Conservation (phyloP, 805 yeast species). For the Pichia kluyveri region DNA sequence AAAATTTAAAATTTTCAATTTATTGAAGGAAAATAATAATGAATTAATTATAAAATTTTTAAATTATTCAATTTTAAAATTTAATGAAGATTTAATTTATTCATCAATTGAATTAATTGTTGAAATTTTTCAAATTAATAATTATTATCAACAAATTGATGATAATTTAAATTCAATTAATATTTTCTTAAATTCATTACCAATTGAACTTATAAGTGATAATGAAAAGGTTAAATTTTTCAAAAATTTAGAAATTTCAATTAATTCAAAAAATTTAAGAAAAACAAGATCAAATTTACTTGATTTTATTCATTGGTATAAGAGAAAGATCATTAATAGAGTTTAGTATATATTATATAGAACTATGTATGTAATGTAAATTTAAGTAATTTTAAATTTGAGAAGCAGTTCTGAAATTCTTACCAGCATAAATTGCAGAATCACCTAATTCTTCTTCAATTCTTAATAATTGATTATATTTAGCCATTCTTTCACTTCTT, state of each 20-base stretch:
- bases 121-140: conserved; percentile 46
- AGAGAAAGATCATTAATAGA: conserved; percentile 55
- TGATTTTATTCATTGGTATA: conserved; percentile 78
- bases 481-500: conserved; percentile 99
- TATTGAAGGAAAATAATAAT: conserved; percentile 43
- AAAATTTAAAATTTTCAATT: conserved; percentile 31
- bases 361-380: neutral
- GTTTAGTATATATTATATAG: neutral
- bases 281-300: conserved; percentile 62
- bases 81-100: conserved; percentile 57
- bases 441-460: conserved; percentile 98
- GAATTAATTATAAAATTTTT: conserved; percentile 47
- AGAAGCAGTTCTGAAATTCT: conserved; percentile 63
- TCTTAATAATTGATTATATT: conserved; percentile 96
- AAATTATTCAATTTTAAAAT: conserved; percentile 60
- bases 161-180: conserved; percentile 50
- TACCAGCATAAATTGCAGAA: conserved; percentile 95
- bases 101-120: conserved; percentile 72
- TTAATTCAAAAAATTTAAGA: conserved; percentile 61
- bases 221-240: conserved; percentile 62
- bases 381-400: conserved; percentile 15
- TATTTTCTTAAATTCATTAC: conserved; percentile 44
- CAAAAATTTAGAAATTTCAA: conserved; percentile 46
- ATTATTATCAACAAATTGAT: conserved; percentile 36
- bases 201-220: conserved; percentile 51